Conservation (phyloP, 306 rosid species). For the Inga oerstediana region DNA sequence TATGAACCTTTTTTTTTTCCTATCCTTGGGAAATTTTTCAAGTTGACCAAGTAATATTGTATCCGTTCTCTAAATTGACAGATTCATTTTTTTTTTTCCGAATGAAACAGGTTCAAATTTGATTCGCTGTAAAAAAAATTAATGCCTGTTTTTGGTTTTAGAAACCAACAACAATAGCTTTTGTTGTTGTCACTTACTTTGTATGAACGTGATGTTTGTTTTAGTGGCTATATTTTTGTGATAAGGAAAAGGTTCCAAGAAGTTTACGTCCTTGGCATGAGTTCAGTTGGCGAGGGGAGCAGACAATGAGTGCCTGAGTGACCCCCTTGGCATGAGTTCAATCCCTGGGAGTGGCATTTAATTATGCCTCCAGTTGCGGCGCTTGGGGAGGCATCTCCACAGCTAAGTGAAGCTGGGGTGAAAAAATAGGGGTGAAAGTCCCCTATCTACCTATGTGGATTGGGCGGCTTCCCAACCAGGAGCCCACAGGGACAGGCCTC, state of each 20-base stretch:
- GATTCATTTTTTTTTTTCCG: neutral
- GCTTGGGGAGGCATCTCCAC: too few relatives aligned
- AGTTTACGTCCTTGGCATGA: neutral
- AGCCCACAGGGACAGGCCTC: too few relatives aligned
- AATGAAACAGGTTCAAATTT: neutral
- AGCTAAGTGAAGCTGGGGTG: too few relatives aligned
- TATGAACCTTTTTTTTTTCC: conserved; percentile 7
- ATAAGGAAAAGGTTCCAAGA: neutral
- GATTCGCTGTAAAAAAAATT: neutral
- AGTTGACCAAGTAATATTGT: neutral
- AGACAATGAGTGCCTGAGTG: too few relatives aligned
- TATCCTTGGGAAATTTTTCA: neutral
- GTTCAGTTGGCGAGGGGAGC: too few relatives aligned
- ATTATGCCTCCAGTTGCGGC: too few relatives aligned
- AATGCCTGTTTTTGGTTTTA: neutral
- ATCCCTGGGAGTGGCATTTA: too few relatives aligned
- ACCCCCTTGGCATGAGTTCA: too few relatives aligned
- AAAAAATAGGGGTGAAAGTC: too few relatives aligned
- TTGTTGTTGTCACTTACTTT: neutral
- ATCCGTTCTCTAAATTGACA: neutral
- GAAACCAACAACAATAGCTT: neutral
- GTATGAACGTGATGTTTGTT: neutral
- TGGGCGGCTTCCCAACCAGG: too few relatives aligned
- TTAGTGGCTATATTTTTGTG: neutral
- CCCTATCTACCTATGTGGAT: too few relatives aligned